phyloP scores from a whole-genome alignment of 1,139 yeast species.

The Pneumocystis canis region DNA sequence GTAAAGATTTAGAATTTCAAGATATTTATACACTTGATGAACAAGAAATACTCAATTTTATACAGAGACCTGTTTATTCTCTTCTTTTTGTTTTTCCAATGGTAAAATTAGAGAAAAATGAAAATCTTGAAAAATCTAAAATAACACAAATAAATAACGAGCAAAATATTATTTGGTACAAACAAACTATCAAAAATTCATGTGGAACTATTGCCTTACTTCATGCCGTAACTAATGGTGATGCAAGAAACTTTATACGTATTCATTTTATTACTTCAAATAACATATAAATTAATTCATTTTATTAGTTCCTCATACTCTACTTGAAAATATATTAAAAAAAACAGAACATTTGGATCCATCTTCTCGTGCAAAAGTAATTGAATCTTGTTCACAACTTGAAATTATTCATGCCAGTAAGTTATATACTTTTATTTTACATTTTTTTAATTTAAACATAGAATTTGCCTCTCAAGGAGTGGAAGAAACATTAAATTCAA shows the following conservation, averaged over 20 bases:
- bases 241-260: constrained; percentile 24
- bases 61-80: constrained; percentile 72
- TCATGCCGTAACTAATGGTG: constrained; percentile 53
- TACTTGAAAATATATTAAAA: constrained; percentile 30
- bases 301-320: constrained; percentile 28
- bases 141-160: constrained; percentile 14
- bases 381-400: background rate
- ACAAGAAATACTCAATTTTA: constrained; percentile 56
- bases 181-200: constrained; percentile 74
- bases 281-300: constrained; percentile 21
- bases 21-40: constrained; percentile 80
- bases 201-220: constrained; percentile 86
- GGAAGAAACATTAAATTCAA: constrained; percentile 65
- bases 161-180: constrained; percentile 40
- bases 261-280: constrained; percentile 24
- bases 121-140: constrained; percentile 30
- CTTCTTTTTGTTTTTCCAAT: constrained; percentile 70
- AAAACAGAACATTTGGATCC: constrained; percentile 21
- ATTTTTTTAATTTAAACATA: constrained; percentile 38
- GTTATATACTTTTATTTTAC: constrained; percentile 25
- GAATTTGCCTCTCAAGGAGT: constrained; percentile 55
- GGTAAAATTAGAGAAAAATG: constrained; percentile 43
- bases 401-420: background rate
- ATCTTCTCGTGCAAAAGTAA: background rate
- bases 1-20: constrained; percentile 45